A percentile compares a stretch with the other conserved stretches of the same genome.
Evolutionary conservation across 352 stramenopile genomes (phyloP).

Genomic region (Pythium chondricola): DNA sequence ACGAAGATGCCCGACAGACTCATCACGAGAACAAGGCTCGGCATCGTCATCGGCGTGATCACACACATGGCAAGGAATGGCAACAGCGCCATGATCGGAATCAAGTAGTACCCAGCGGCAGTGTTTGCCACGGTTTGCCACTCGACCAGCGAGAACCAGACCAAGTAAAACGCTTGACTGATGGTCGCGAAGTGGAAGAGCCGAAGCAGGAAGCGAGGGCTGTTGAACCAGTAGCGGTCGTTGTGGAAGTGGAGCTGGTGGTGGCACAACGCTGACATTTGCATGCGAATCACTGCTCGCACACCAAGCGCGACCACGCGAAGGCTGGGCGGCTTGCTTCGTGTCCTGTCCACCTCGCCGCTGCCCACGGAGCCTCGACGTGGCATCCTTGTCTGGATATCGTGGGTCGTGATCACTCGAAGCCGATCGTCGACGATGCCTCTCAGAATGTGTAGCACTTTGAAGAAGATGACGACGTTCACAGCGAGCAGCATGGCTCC

Average conservation of each 20-base stretch:
- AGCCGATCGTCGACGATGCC: constrained; percentile 82
- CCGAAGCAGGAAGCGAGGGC: constrained; percentile 57
- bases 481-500: constrained; percentile 42
- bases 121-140: constrained; percentile 31
- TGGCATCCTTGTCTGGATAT: constrained; percentile 46
- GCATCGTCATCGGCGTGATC: constrained; percentile 83
- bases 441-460: constrained; percentile 73
- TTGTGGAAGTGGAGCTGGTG: constrained; percentile 78
- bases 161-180: constrained; percentile 80
- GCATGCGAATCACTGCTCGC: constrained; percentile 73
- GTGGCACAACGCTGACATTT: constrained; percentile 85
- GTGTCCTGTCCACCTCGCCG: background rate
- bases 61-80: constrained; percentile 62
- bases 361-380: background rate
- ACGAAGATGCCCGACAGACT: constrained; percentile 84
- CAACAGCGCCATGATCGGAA: constrained; percentile 57
- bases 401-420: constrained; percentile 53
- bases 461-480: constrained; percentile 82
- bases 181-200: constrained; percentile 85
- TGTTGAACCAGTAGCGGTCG: constrained; percentile 80
- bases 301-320: constrained; percentile 56
- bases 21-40: constrained; percentile 82
- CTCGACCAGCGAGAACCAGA: constrained; percentile 80
- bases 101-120: constrained; percentile 22
- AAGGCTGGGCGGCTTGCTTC: constrained; percentile 26